Evolutionary conservation across 2,329 filamentous ascomycete species (phyloP).

Genomic region (Diaporthe humulicola): DNA sequence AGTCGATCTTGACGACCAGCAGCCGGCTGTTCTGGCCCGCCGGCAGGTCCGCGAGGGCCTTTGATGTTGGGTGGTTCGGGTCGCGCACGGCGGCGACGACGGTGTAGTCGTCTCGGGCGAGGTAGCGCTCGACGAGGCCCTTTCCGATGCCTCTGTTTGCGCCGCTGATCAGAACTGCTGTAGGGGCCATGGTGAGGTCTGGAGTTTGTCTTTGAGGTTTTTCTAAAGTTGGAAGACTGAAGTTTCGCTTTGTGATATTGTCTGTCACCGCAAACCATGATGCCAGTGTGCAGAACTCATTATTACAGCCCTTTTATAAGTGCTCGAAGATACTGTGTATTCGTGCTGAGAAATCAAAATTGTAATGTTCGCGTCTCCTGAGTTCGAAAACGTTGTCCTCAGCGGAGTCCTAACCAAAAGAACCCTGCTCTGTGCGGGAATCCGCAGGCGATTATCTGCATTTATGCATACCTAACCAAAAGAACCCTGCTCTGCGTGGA

Average conservation of each 20-base stretch:
- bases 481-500: too few species aligned
- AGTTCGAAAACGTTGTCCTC: too few species aligned
- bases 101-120: constrained; percentile 30
- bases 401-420: neutral
- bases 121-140: constrained; percentile 41
- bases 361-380: neutral
- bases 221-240: neutral
- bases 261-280: neutral
- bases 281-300: fast-evolving
- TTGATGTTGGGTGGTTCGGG: constrained; percentile 3
- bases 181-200: constrained; percentile 21
- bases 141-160: constrained; percentile 48
- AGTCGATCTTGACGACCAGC: constrained; percentile 59
- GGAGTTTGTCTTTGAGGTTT: neutral
- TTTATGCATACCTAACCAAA: neutral
- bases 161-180: constrained; percentile 44
- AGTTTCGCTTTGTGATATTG: neutral
- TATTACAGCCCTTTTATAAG: neutral
- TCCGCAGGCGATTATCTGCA: too few species aligned
- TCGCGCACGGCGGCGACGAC: constrained; percentile 36
- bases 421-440: neutral
- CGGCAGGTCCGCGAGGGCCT: constrained; percentile 16
- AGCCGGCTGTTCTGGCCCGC: constrained; percentile 51
- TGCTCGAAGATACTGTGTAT: fast-evolving
- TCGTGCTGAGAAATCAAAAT: constrained; percentile 7